Conservation (phyloP, 305 asterid genomes). For the Fraxinus latifolia region DNA sequence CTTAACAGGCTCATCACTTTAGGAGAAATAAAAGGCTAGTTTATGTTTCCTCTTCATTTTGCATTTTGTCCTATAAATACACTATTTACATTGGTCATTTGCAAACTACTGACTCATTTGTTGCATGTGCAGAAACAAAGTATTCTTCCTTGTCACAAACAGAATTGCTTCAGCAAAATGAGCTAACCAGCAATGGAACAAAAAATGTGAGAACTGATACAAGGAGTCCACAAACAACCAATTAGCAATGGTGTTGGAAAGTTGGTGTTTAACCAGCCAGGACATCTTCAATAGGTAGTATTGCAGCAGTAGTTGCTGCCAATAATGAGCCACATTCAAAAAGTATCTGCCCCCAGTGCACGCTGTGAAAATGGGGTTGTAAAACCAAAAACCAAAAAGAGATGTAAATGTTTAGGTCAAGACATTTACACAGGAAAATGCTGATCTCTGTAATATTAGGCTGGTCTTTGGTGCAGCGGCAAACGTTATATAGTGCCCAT, state of each 20-base stretch:
- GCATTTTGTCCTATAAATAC: neutral
- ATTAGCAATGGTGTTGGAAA: conserved; percentile 48
- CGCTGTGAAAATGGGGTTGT: conserved; percentile 51
- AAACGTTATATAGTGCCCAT: neutral
- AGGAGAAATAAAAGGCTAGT: conserved; percentile 85
- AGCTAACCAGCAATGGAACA: conserved; percentile 36
- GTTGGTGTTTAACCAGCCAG: conserved; percentile 28
- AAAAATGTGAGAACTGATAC: conserved; percentile 36
- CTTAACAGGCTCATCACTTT: conserved; percentile 82
- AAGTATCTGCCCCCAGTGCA: neutral
- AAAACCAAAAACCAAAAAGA: conserved; percentile 42
- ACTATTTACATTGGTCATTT: neutral
- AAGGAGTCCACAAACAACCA: conserved; percentile 35
- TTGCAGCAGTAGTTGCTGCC: conserved; percentile 29
- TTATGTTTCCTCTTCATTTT: conserved; percentile 22
- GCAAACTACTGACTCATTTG: conserved; percentile 12
- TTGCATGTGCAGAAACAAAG: conserved; percentile 50
- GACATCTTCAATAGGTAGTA: conserved; percentile 33
- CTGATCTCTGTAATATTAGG: conserved; percentile 51
- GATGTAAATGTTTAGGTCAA: conserved; percentile 31
- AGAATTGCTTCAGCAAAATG: conserved; percentile 32
- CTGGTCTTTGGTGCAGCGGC: conserved; percentile 30
- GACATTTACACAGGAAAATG: conserved; percentile 19
- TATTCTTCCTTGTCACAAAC: conserved; percentile 58
- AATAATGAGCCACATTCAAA: neutral